Evolutionary conservation across 805 yeast genomes (phyloP).

Genomic region (Phaffomyces antillensis): DNA sequence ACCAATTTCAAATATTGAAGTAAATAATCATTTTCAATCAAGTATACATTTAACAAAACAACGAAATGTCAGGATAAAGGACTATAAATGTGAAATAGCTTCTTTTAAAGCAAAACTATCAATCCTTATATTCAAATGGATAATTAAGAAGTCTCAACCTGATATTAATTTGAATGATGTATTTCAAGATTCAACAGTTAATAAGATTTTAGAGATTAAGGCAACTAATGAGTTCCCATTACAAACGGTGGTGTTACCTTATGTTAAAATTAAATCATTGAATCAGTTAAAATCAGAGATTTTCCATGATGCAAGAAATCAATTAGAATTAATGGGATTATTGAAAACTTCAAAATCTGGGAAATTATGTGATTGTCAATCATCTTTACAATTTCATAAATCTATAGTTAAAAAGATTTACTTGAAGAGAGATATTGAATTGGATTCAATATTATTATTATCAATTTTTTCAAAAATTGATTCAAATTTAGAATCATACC

Average conservation of each 20-base stretch:
- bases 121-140: constrained; percentile 19
- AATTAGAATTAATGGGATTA: constrained; percentile 15
- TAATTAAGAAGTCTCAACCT: constrained; percentile 6
- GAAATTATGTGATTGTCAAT: not conserved
- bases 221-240: constrained; percentile 11
- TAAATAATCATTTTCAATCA: constrained; percentile 3
- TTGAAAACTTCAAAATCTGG: constrained; percentile 9
- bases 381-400: not conserved
- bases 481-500: not conserved
- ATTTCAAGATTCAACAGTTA: constrained; percentile 8
- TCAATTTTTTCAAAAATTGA: not conserved
- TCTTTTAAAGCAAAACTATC: constrained; percentile 8
- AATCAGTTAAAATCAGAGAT: constrained; percentile 15
- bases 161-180: constrained; percentile 17
- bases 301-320: constrained; percentile 23
- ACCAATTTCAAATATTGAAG: too few species aligned
- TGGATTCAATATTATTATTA: not conserved
- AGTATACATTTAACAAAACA: constrained; percentile 8
- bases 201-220: constrained; percentile 11
- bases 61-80: not conserved
- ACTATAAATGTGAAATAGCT: not conserved
- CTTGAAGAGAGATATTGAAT: not conserved
- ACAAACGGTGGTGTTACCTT: constrained; percentile 9
- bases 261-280: constrained; percentile 5
- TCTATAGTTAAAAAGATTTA: not conserved